phyloP scores from a whole-genome alignment of 495 filamentous ascomycete genomes.

The Achaetomiella virescens region DNA sequence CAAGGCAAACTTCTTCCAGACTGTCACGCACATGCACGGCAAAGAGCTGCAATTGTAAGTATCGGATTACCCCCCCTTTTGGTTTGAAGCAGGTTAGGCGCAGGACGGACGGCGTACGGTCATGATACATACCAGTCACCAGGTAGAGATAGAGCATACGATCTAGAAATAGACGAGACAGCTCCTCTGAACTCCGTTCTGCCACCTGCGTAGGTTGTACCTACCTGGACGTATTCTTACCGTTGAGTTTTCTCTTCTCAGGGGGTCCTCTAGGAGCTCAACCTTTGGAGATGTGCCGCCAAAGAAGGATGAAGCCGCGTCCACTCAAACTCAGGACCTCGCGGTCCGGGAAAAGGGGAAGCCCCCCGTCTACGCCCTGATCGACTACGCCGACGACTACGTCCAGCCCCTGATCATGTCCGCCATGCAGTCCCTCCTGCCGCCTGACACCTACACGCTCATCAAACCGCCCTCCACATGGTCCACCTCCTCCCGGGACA shows the following conservation, averaged over 20 bases:
- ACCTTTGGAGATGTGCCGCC: slow-evolving; percentile 3
- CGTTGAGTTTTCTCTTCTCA: neutral
- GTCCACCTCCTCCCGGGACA: slow-evolving; percentile 15
- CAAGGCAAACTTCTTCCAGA: slow-evolving; percentile 87
- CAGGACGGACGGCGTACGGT: slow-evolving; percentile 10
- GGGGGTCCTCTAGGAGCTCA: neutral
- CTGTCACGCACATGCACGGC: slow-evolving; percentile 50
- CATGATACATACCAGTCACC: slow-evolving; percentile 6
- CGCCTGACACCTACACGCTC: slow-evolving; percentile 32
- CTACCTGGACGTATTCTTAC: slow-evolving; percentile 8
- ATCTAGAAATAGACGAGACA: slow-evolving; percentile 25
- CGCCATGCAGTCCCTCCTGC: slow-evolving; percentile 60
- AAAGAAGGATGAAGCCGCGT: neutral
- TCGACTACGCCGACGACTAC: slow-evolving; percentile 81
- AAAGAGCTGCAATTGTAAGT: slow-evolving; percentile 89
- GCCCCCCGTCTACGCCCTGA: slow-evolving; percentile 56
- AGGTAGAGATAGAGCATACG: slow-evolving; percentile 26
- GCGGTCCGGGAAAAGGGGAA: neutral
- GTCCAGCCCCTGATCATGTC: slow-evolving; percentile 74
- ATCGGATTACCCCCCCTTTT: slow-evolving; percentile 11
- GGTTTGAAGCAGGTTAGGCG: neutral
- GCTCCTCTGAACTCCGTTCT: slow-evolving; percentile 11
- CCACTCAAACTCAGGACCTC: neutral
- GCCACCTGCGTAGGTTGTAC: neutral
- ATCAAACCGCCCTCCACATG: slow-evolving; percentile 21